Evolutionary conservation across 441 rosid genomes (phyloP), one percentile per base, ranked within the genome.

Genomic region (Gossypium schwendimanii): DNA sequence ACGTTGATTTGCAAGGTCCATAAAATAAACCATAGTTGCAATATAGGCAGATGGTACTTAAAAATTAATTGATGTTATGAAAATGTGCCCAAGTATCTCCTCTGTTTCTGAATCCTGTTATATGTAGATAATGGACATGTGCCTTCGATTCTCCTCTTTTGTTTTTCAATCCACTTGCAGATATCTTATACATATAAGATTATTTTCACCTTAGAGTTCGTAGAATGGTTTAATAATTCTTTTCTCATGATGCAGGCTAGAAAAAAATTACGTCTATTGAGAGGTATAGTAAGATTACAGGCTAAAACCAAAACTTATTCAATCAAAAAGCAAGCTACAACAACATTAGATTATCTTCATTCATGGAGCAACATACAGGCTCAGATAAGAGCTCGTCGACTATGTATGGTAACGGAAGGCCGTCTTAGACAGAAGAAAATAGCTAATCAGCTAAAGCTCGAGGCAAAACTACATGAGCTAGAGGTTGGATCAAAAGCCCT

Each of bases 391-490:
- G 87, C 84, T 80, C 96, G 97, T 28, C 86, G 96, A 73, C 79
- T 85, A 31, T 79, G 80, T 76, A 94, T 94, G 98, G 96, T 90
- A 49, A 85, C 83, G 4, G 97, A 94, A 84, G 79, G 91, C 63
- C 83, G 81, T 58, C 81, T 84, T 23, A 89, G 78, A 79, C 88
- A 89, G 82, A 94, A 92, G 85, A 88, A 88, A 73, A 77, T 89
- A 77, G 96, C 92, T 86, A 88, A 88, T 83, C 97, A 94, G 74
- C 85, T 87, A 53, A 92, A 92, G 82, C 96, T 94, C 21, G 97
- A 94, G 87, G 95, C 97, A n/a, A 88, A 85, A 82, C 92, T 94
- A 75, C 97, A 94, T 62, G 91, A 87, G 65, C 67, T 94, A 44
- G 97, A 92, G 91, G 98, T 89, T 68, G 77, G 78, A 71, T 36